Base-by-base conservation (phyloP, 305 asterid genomes). In the Fraxinus greggii region DNA sequence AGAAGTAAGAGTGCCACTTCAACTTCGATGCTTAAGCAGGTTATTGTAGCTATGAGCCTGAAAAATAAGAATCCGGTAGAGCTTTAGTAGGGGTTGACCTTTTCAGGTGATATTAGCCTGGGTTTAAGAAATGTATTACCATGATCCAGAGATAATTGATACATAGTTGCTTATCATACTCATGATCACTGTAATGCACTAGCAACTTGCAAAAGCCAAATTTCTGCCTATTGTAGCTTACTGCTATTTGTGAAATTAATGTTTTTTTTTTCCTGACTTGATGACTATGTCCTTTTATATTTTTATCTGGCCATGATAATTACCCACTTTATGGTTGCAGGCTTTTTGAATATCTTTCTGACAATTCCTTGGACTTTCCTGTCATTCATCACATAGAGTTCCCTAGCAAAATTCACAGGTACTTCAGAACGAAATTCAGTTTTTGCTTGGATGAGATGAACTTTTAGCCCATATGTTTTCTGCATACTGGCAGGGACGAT, bases 361-460 rank as follows among this genome's bases (percentile, higher is more conserved):
- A 91, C 79, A 95, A 95, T 86, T 88, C 95, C 76, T 85, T 95
- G 88, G 79, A 89, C 80, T 93, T 97, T 83, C 97, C 99, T 4
- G 98, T 95, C 76, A 92, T 97, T 87, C 99, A 97, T 85, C 98
- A 94, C 86, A 91, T 97, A 79, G 93, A 93, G 54, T 95, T 92
- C 86, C 97, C 97, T 31, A 87, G 78, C 78, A 83, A 85, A 81
- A 92, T 86, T 80, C 99, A 93, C 94, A 97, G 98, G 99, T 94
- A 88, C 32, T 59, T 74, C 33, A 77, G 77, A 82, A 78, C 48
- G 45, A 45, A 75, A 73, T 63, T 36, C 51, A 61, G 73, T 84
- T 75, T 75, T 2, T 32, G 31, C n/a, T 80, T 65, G 33, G 38
- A 79, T 77, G 80, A 79, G 51, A 61, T 29, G 45, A 72, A 78